Percentiles rank a stretch among this genome's conserved stretches.
phyloP scores from a whole-genome alignment of 208 protist species.

The Trichomonas gallinae region DNA sequence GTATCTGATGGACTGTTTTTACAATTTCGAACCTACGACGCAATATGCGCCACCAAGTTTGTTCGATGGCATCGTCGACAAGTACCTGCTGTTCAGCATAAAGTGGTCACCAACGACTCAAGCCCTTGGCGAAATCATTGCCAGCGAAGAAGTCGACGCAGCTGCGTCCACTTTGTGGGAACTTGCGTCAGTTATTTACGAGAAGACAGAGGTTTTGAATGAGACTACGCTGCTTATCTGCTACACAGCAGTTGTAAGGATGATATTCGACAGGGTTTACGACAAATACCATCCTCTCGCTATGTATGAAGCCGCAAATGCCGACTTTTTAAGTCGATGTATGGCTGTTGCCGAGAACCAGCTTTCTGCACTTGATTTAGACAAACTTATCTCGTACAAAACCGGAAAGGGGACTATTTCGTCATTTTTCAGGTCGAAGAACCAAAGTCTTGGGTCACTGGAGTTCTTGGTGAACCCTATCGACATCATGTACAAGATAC shows the following conservation, averaged over 20 bases:
- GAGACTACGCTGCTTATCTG: neutral
- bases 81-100: neutral
- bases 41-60: neutral
- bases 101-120: neutral
- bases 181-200: neutral
- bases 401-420: neutral
- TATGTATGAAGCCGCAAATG: neutral
- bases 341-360: neutral
- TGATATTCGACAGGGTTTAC: neutral
- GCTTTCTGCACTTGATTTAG: neutral
- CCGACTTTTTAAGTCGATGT: neutral
- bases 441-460: neutral
- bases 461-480: neutral
- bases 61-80: neutral
- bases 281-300: neutral
- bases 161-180: neutral
- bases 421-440: neutral
- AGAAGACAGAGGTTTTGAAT: neutral
- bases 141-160: neutral
- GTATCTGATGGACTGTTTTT: neutral
- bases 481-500: neutral
- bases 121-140: neutral
- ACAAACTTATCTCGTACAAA: neutral
- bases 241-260: neutral
- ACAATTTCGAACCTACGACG: neutral